Conservation (phyloP, 2,329 filamentous ascomycete genomes). For the Penicillium sp. region DNA sequence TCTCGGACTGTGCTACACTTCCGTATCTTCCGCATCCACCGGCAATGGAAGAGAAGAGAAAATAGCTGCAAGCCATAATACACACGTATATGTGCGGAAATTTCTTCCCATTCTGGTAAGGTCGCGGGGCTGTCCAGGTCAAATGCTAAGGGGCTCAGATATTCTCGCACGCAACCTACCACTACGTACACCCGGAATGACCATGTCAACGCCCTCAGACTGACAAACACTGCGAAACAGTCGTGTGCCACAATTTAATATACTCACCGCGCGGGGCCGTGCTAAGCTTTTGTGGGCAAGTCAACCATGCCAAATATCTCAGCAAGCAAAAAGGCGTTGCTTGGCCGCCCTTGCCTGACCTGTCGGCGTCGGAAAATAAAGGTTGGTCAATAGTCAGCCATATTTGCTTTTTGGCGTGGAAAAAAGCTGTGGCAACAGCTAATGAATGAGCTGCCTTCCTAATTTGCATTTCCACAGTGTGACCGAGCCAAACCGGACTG, state of each 20-base stretch:
- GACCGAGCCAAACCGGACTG: constrained; percentile 13
- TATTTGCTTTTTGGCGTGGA: not conserved
- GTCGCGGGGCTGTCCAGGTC: not conserved
- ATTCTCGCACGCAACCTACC: not conserved
- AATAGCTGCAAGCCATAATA: not conserved
- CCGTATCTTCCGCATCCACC: not conserved
- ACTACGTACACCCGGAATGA: not conserved
- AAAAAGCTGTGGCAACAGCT: not conserved
- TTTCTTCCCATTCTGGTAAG: constrained; percentile 4
- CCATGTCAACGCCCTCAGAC: not conserved
- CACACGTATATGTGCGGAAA: not conserved
- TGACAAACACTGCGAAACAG: not conserved
- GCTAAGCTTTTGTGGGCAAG: not conserved
- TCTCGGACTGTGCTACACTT: not conserved
- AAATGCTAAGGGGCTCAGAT: not conserved
- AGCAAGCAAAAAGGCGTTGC: constrained; percentile 7
- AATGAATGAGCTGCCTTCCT: not conserved
- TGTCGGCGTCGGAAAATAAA: constrained; percentile 15
- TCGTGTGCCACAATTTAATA: not conserved
- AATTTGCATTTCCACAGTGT: constrained; percentile 1
- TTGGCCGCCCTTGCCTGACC: constrained; percentile 13
- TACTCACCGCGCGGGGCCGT: not conserved
- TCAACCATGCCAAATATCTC: constrained; percentile 12
- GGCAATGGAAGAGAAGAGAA: not conserved
- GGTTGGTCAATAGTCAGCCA: not conserved